phyloP scores from a whole-genome alignment of 78 protist genomes.

The Chrysochromulina tobinii region DNA sequence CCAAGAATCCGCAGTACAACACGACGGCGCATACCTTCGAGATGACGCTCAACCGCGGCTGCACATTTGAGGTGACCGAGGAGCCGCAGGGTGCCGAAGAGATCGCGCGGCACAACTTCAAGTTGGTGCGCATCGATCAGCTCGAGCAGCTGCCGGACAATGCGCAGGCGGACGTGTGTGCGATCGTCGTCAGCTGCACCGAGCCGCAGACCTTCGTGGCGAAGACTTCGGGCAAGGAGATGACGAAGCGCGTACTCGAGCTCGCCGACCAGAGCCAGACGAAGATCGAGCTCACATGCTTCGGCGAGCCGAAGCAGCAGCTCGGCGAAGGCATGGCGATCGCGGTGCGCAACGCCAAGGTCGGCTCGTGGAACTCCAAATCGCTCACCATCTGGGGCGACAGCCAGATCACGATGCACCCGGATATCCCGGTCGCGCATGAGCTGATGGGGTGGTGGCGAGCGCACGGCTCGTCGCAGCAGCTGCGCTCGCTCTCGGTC shows the following conservation, averaged over 20 bases:
- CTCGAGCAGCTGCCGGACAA: neutral
- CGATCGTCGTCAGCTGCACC: neutral
- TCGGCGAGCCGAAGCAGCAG: neutral
- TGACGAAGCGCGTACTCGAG: neutral
- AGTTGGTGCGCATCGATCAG: no score
- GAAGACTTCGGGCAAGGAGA: neutral
- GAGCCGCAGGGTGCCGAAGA: no score
- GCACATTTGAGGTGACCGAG: neutral
- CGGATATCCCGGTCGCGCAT: neutral
- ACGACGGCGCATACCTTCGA: neutral
- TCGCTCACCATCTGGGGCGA: neutral
- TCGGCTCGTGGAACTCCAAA: conserved; percentile 5
- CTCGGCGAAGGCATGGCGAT: neutral
- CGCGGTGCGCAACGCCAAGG: neutral
- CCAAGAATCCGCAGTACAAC: neutral
- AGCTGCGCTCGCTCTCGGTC: neutral
- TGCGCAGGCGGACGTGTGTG: neutral
- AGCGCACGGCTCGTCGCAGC: neutral
- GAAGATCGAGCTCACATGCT: neutral
- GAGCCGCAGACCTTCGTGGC: neutral
- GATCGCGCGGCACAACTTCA: no score
- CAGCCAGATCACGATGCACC: neutral
- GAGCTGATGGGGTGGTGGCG: neutral
- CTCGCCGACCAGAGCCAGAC: neutral
- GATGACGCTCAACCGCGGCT: conserved; percentile 28